Conservation (phyloP, 2,329 filamentous ascomycete species). For the Fusarium sp. region DNA sequence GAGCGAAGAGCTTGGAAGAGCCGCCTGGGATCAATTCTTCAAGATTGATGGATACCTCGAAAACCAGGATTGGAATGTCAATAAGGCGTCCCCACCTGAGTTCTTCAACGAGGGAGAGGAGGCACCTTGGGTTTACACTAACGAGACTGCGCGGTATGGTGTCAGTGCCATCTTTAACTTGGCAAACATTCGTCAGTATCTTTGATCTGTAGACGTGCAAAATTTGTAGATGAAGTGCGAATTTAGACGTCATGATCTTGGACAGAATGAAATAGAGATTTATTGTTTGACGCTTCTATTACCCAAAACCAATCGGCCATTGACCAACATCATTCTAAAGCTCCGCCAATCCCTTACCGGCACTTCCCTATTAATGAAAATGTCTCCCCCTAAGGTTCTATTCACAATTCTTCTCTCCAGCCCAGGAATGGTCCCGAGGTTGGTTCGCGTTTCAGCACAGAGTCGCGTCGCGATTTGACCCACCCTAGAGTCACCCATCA, state of each 20-base stretch:
- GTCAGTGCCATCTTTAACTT: slow-evolving; percentile 30
- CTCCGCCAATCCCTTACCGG: background rate
- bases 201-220: background rate
- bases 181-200: slow-evolving; percentile 25
- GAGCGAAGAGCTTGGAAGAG: slow-evolving; percentile 10
- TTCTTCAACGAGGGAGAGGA: slow-evolving; percentile 24
- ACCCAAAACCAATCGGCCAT: background rate
- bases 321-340: background rate
- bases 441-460: background rate
- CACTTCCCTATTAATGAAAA: background rate
- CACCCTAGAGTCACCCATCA: background rate
- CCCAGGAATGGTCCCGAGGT: too few species aligned
- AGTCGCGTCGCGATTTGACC: too few species aligned
- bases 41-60: slow-evolving; percentile 25
- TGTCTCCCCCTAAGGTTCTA: background rate
- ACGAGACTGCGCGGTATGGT: slow-evolving; percentile 31
- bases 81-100: slow-evolving; percentile 17
- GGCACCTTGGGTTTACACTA: slow-evolving; percentile 24
- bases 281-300: background rate
- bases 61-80: slow-evolving; percentile 13
- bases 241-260: background rate
- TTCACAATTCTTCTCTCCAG: background rate
- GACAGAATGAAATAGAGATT: background rate
- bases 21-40: slow-evolving; percentile 34
- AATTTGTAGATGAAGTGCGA: background rate